Percentiles rank a stretch among this genome's conserved stretches.
These are phyloP conservation scores for Microstegium vimineum DNA, from an alignment of 176 grass and related monocot genomes.

Conservation along the genomic window DNA sequence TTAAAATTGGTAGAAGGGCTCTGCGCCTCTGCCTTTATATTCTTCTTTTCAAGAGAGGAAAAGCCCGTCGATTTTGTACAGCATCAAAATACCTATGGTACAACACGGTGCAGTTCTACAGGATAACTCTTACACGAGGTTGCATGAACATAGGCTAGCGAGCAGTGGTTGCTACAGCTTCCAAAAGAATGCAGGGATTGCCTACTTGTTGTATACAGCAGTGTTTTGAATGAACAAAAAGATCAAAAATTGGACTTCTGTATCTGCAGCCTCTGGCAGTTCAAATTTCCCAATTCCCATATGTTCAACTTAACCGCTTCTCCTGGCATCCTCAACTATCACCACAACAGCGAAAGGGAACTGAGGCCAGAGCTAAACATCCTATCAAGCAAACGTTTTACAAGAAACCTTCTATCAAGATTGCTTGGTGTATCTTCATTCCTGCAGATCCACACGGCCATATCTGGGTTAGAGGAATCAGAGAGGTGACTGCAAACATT, in stretches of 20 bases:
- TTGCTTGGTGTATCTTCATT: slow-evolving; percentile 21
- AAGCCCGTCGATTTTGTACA: not conserved
- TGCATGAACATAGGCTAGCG: not conserved
- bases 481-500: not conserved
- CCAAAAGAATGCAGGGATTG: not conserved
- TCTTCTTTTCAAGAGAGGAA: slow-evolving; percentile 3
- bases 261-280: not conserved
- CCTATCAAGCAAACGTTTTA: slow-evolving; percentile 7
- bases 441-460: not conserved
- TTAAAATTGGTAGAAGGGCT: not conserved
- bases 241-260: not conserved
- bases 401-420: not conserved
- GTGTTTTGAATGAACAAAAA: not conserved
- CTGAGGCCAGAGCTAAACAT: not conserved
- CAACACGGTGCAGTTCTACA: slow-evolving; percentile 5
- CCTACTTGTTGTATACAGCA: slow-evolving; percentile 13
- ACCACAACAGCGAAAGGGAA: slow-evolving; percentile 5
- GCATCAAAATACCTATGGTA: not conserved
- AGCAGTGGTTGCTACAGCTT: not conserved
- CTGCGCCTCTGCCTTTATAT: slow-evolving; percentile 13
- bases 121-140: not conserved
- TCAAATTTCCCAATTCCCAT: not conserved
- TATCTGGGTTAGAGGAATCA: not conserved
- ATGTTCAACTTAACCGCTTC: not conserved
- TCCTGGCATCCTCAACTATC: not conserved